Evolutionary conservation across 2,329 filamentous ascomycete species (phyloP), one percentile per base, ranked within the genome.

Genomic region (Aspergillus aculeatinus): DNA sequence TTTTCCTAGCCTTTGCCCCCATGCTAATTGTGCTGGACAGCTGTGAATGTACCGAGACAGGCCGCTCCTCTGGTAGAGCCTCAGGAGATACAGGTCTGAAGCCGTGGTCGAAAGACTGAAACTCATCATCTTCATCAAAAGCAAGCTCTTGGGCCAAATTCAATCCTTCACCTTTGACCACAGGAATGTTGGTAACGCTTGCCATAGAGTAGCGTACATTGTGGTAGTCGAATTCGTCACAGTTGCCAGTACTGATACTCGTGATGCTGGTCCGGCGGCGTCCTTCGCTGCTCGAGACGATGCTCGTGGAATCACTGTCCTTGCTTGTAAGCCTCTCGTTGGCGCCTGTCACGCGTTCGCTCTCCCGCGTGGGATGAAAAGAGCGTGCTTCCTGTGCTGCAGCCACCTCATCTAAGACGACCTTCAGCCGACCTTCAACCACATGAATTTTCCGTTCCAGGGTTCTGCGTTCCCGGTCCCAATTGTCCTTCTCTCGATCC

Each of bases 131-230:
- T 62, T 90, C 89, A 59, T 93, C 91, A 63, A 96, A 90, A 63
- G 91, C 88, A 57, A 99, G 83, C 77, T 99, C 95, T 68, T 98
- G 93, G 0, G 95, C 95, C 47, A 99, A 82, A 63, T 89, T 96
- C 60, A 92, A 77, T 1, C 89, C 90, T 67, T 86, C 87, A 4
- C 79, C 70, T 70, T 88, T 89, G 21, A 79, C 77, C 10, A 82
- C 83, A 60, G 82, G 79, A 10, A 78, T 77, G 63, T 82, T 81
- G 7, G 78, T 76, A n/a, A 83, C 81, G 63, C 82, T 87, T 63
- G 90, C 80, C 25, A 89, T 78, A 2, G 92, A 96, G 71, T 89
- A 91, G 31, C 91, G 87, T 63, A 91, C 83, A 72, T 88, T 79
- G 50, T 79, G 77, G 44, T 77, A 79, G 48, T 83, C 80, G 44